A percentile compares a stretch with the other conserved stretches of the same genome.
phyloP scores from a whole-genome alignment of 176 grass and related monocot genomes.

The barley (Hordeum vulgare) region MorexV3_pseudomolecules_assembly NC_058523.1:482408975-482409474 shows the following conservation, averaged over 20 bases:
- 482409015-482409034: not conserved
- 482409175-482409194: not conserved
- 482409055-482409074: not conserved
- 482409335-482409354: not conserved
- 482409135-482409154: not conserved
- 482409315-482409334: not conserved
- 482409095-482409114: not conserved
- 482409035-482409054: not conserved
- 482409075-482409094: not conserved
- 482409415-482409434: not conserved
- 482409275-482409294: not conserved
- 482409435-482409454: not conserved
- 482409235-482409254: not conserved
- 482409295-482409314: not conserved
- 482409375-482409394: not conserved
- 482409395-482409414: not conserved
- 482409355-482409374: not conserved
- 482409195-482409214: not conserved
- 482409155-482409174: not conserved
- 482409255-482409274: not conserved
- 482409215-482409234: not conserved
- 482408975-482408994: constrained; percentile 25
- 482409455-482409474: not conserved
- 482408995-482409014: not conserved
- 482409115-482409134: not conserved